These are phyloP conservation scores for Aspergillus avenaceus DNA, from an alignment of 495 filamentous ascomycete genomes.

Conservation along the genomic window DNA sequence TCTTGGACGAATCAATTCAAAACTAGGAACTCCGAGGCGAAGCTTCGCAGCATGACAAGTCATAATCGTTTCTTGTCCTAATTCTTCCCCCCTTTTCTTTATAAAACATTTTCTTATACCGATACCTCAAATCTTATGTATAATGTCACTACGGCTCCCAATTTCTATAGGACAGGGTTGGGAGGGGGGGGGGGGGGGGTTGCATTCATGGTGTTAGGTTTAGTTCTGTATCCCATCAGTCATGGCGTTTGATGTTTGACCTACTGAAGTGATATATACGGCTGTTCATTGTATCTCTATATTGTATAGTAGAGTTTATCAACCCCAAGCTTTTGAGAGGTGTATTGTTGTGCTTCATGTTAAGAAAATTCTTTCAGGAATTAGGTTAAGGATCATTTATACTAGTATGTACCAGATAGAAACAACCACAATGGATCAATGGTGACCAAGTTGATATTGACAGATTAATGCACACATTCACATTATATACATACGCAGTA, in stretches of 20 bases:
- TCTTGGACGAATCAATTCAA: conserved; percentile 19
- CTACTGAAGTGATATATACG: background rate
- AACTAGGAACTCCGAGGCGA: background rate
- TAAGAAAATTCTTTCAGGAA: no score
- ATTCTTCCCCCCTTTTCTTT: background rate
- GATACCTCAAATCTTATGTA: conserved; percentile 5
- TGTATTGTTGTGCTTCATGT: no score
- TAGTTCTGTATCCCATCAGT: background rate
- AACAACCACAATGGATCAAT: background rate
- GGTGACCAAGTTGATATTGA: background rate
- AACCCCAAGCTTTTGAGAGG: no score
- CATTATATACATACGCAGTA: background rate
- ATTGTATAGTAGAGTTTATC: no score
- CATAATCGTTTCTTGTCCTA: background rate
- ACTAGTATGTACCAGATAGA: no score
- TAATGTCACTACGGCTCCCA: background rate
- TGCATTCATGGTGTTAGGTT: background rate
- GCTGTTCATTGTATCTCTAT: no score
- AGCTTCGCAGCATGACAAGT: background rate
- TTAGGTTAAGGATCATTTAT: no score
- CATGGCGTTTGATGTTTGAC: background rate
- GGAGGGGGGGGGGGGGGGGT: no score
- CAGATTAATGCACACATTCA: conserved; percentile 3
- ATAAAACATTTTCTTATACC: background rate
- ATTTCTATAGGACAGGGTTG: background rate